Evolutionary conservation across 805 yeast species (phyloP).

Genomic region (Millerago galiae): DNA sequence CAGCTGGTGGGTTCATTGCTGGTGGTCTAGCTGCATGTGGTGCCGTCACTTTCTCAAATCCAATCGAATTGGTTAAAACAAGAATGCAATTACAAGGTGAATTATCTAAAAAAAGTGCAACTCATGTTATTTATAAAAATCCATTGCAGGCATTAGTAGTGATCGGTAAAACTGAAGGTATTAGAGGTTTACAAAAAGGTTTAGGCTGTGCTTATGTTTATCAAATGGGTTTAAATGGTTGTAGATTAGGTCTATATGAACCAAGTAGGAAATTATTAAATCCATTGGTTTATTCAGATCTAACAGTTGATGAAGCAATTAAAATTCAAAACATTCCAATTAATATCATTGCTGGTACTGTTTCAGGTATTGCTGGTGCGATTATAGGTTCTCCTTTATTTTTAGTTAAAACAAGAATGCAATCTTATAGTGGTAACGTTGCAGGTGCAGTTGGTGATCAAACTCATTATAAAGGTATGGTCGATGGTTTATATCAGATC

Average conservation of each 20-base stretch:
- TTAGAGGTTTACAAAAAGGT: constrained; percentile 86
- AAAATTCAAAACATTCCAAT: constrained; percentile 44
- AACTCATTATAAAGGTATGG: constrained; percentile 69
- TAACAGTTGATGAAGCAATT: constrained; percentile 33
- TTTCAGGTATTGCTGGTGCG: constrained; percentile 88
- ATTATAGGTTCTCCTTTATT: constrained; percentile 86
- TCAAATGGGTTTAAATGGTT: constrained; percentile 88
- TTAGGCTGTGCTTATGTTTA: constrained; percentile 82
- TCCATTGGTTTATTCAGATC: constrained; percentile 42
- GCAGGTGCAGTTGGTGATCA: constrained; percentile 76
- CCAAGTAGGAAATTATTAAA: constrained; percentile 67
- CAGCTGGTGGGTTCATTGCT: constrained; percentile 77
- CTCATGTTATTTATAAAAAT: constrained; percentile 61
- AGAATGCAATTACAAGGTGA: constrained; percentile 98
- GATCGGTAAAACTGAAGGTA: constrained; percentile 75
- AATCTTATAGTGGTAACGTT: constrained; percentile 62
- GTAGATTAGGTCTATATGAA: constrained; percentile 91
- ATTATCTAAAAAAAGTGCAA: constrained; percentile 39
- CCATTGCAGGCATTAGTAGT: constrained; percentile 77
- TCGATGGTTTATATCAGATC: constrained; percentile 62
- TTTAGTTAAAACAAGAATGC: constrained; percentile 93
- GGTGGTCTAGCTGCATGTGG: constrained; percentile 96
- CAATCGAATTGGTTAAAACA: constrained; percentile 90
- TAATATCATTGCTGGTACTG: constrained; percentile 74
- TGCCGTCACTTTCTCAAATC: constrained; percentile 95